phyloP scores from a whole-genome alignment of 2,329 filamentous ascomycete genomes.

The Colletotrichum spinosum region DNA sequence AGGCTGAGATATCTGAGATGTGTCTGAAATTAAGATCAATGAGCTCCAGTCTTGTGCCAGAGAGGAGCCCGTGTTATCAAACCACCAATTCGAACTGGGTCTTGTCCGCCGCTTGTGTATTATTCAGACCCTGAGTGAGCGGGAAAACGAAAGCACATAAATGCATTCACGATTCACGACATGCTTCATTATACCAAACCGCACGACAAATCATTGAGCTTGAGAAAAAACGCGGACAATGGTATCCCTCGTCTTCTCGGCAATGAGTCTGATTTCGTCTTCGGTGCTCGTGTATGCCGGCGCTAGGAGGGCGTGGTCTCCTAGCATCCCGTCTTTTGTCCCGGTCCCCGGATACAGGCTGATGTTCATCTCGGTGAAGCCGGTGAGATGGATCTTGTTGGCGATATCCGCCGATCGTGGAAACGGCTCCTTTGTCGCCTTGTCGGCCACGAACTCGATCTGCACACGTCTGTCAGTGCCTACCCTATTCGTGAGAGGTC shows the following conservation, averaged over 20 bases:
- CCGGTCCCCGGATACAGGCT: constrained; percentile 56
- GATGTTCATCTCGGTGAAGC: constrained; percentile 57
- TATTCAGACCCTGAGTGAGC: too few species aligned
- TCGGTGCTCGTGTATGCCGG: constrained; percentile 34
- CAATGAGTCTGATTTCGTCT: constrained; percentile 38
- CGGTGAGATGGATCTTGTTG: constrained; percentile 45
- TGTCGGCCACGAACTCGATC: constrained; percentile 45
- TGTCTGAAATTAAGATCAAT: too few species aligned
- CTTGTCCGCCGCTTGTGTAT: too few species aligned
- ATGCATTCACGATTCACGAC: too few species aligned
- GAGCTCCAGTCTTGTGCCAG: too few species aligned
- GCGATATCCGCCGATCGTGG: constrained; percentile 45
- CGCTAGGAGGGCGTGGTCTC: constrained; percentile 42
- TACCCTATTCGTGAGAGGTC: background rate
- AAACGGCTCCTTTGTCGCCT: constrained; percentile 43
- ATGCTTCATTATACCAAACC: too few species aligned
- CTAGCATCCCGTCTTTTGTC: constrained; percentile 39
- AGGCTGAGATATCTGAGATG: too few species aligned
- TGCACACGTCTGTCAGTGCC: constrained; percentile 19
- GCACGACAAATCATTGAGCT: too few species aligned
- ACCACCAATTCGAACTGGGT: too few species aligned
- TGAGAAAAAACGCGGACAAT: constrained; percentile 26
- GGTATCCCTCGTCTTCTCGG: constrained; percentile 34
- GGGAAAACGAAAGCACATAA: too few species aligned
- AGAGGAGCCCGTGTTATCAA: too few species aligned